A percentile compares a stretch with the other conserved stretches of the same genome.
phyloP scores from a whole-genome alignment of 306 rosid genomes.

The Lotus japonicus region DNA sequence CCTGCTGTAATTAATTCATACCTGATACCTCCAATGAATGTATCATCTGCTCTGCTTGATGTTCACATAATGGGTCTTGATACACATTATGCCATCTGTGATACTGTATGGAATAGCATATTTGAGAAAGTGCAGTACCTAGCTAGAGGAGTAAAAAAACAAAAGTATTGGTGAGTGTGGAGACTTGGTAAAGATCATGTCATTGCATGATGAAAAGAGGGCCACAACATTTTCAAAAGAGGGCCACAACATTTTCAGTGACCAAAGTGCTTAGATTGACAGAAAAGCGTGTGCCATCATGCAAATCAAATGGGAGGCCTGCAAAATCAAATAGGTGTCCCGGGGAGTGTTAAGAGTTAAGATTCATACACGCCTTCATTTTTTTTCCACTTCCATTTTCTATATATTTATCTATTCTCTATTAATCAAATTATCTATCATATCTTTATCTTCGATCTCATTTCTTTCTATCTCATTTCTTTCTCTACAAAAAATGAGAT shows the following conservation, averaged over 20 bases:
- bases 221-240: constrained; percentile 10
- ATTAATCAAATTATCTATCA: too few relatives aligned
- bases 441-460: too few relatives aligned
- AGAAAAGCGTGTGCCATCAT: constrained; percentile 8
- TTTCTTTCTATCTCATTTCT: too few relatives aligned
- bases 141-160: background rate
- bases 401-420: too few relatives aligned
- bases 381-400: too few relatives aligned
- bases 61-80: constrained; percentile 14
- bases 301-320: background rate
- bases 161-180: background rate
- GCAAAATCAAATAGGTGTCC: background rate
- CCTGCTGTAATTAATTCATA: background rate
- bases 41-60: background rate
- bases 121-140: constrained; percentile 15
- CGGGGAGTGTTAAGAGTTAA: too few relatives aligned
- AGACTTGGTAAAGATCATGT: background rate
- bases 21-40: constrained; percentile 2
- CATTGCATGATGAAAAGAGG: constrained; percentile 1
- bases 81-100: background rate
- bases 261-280: constrained; percentile 6
- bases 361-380: too few relatives aligned
- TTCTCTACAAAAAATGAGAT: too few relatives aligned
- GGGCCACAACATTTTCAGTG: constrained; percentile 15
- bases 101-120: background rate